Conservation (phyloP, 2,329 filamentous ascomycete species). For the Thelonectria discophora region DNA sequence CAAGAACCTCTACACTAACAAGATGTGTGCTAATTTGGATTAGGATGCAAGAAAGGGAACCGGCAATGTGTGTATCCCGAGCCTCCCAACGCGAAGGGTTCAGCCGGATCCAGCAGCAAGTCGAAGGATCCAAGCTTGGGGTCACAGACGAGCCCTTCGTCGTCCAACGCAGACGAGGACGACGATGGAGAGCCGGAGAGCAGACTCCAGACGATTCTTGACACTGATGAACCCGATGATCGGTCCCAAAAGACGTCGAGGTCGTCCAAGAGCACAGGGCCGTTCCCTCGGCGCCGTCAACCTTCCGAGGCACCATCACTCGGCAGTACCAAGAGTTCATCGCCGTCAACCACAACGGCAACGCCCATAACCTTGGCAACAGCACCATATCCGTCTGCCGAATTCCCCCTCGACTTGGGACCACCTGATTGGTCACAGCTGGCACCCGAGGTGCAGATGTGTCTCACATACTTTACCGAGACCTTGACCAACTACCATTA, state of each 20-base stretch:
- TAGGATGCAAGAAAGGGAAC: slow-evolving; percentile 90
- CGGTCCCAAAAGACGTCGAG: slow-evolving; percentile 28
- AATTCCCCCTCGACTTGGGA: slow-evolving; percentile 39
- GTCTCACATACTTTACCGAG: slow-evolving; percentile 80
- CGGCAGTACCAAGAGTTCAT: slow-evolving; percentile 60
- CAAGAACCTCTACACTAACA: slow-evolving; percentile 5
- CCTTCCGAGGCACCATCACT: slow-evolving; percentile 64
- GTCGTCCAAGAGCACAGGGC: slow-evolving; percentile 15
- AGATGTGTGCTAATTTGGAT: slow-evolving; percentile 22
- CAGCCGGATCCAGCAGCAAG: slow-evolving; percentile 35
- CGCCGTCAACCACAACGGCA: slow-evolving; percentile 60
- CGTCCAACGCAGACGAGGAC: slow-evolving; percentile 63
- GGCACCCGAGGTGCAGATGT: slow-evolving; percentile 76
- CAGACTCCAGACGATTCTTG: slow-evolving; percentile 62
- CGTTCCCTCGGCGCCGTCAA: slow-evolving; percentile 45
- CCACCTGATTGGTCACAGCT: slow-evolving; percentile 65
- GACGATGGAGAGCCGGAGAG: slow-evolving; percentile 53
- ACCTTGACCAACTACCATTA: slow-evolving; percentile 87
- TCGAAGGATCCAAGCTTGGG: slow-evolving; percentile 50
- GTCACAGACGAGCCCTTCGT: slow-evolving; percentile 59
- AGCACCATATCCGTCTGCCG: slow-evolving; percentile 38
- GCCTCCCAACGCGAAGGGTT: slow-evolving; percentile 58
- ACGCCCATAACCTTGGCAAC: slow-evolving; percentile 46
- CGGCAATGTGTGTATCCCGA: slow-evolving; percentile 93
- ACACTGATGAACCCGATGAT: slow-evolving; percentile 62